These are phyloP conservation scores for Ascochyta clinopodiicola DNA, from an alignment of 2,329 filamentous ascomycete genomes.

Conservation along the genomic window DNA sequence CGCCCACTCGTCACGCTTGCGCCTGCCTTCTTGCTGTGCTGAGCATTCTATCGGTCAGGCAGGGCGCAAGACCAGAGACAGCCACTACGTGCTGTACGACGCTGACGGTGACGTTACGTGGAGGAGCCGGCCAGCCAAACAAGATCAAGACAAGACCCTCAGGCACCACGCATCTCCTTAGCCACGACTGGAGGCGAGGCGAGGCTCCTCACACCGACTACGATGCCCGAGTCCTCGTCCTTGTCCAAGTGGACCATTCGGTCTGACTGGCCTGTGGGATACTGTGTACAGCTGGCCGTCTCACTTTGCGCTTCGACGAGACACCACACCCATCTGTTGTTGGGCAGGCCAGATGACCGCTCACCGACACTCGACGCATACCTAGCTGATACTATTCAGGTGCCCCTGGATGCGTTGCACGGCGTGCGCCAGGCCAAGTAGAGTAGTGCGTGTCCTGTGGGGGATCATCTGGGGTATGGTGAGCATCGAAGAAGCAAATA, in stretches of 20 bases:
- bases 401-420: conserved; percentile 30
- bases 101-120: neutral
- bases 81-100: conserved; percentile 5
- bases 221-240: neutral
- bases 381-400: conserved; percentile 19
- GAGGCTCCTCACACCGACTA: neutral
- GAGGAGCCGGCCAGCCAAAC: neutral
- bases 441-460: conserved; percentile 23
- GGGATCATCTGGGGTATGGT: conserved; percentile 31
- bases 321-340: conserved; percentile 9
- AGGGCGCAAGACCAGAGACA: conserved; percentile 12
- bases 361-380: conserved; percentile 14
- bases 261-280: conserved; percentile 14
- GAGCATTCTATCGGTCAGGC: conserved; percentile 7
- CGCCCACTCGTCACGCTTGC: conserved; percentile 12
- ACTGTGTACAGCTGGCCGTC: conserved; percentile 8
- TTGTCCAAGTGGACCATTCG: conserved; percentile 6
- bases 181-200: neutral
- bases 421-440: conserved; percentile 20
- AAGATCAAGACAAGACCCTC: conserved; percentile 2
- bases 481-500: conserved; percentile 24
- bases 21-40: conserved; percentile 14
- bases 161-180: conserved; percentile 1
- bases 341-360: conserved; percentile 28
- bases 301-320: conserved; percentile 16